Percentiles rank a stretch among this genome's conserved stretches.
Evolutionary conservation across 495 filamentous ascomycete species (phyloP).

Genomic region (Tetracladium marchalianum): DNA sequence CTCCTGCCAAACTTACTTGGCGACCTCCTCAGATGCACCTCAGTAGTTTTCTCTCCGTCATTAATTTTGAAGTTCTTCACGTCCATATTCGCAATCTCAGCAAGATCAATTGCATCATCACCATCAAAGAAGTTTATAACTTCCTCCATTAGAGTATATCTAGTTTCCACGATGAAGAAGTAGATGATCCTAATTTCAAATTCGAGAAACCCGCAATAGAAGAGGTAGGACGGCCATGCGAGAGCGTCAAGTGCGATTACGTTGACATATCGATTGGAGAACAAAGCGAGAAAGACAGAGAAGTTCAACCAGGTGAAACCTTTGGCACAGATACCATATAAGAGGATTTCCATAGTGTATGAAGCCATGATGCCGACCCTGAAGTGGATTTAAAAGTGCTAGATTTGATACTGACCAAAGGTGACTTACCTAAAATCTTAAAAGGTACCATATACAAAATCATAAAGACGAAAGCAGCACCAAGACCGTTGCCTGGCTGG

Average conservation of each 20-base stretch:
- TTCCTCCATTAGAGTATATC: background rate
- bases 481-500: background rate
- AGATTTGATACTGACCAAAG: slow-evolving; percentile 12
- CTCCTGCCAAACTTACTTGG: too few relatives aligned
- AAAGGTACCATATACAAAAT: slow-evolving; percentile 24
- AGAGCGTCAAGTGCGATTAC: slow-evolving; percentile 22
- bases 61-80: too few relatives aligned
- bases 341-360: slow-evolving; percentile 23
- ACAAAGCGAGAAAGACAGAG: slow-evolving; percentile 4
- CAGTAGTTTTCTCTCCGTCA: too few relatives aligned
- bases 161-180: background rate
- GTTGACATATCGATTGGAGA: slow-evolving; percentile 21
- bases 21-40: too few relatives aligned
- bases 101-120: too few relatives aligned
- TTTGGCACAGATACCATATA: slow-evolving; percentile 21
- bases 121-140: background rate
- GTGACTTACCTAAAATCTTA: slow-evolving; percentile 19
- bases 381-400: too few relatives aligned
- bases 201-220: background rate
- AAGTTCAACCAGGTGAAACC: slow-evolving; percentile 1
- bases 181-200: too few relatives aligned
- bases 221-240: background rate
- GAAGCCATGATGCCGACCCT: too few relatives aligned
- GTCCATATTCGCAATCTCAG: too few relatives aligned
- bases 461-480: slow-evolving; percentile 22